Conservation (phyloP, 257 asterid species). For the Prunella vulgaris region DNA sequence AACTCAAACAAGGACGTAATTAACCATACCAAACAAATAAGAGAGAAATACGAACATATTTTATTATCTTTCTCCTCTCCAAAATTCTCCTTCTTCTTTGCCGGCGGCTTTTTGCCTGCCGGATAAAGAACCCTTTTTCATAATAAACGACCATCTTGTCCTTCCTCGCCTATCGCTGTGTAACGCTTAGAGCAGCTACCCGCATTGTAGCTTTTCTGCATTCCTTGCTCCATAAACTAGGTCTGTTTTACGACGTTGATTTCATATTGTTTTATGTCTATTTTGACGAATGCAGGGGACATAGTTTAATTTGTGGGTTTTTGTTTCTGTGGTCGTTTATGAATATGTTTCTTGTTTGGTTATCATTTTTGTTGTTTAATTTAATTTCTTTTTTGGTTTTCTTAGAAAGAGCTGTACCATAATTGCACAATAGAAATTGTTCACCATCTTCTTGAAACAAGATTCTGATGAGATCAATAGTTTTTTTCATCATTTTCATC, state of each 20-base stretch:
- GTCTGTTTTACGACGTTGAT: not conserved
- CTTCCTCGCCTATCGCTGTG: not conserved
- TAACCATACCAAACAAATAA: not conserved
- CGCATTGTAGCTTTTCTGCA: constrained; percentile 4
- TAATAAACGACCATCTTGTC: not conserved
- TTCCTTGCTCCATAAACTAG: not conserved
- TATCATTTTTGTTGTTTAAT: not conserved
- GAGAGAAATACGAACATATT: not conserved
- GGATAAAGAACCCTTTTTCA: constrained; percentile 19
- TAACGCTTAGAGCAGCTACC: not conserved
- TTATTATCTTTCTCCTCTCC: not conserved
- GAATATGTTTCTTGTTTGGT: not conserved
- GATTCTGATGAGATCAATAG: not conserved
- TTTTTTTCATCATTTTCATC: not conserved
- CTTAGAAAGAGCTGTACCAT: not conserved
- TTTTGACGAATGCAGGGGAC: not conserved
- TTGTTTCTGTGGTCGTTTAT: not conserved
- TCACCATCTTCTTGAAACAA: not conserved
- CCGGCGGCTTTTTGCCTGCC: constrained; percentile 50
- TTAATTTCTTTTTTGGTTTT: not conserved
- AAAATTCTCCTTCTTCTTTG: not conserved
- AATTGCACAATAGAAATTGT: not conserved
- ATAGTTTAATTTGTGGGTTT: constrained; percentile 6
- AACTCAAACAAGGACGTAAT: not conserved
- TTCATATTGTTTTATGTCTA: not conserved